Percentiles rank a stretch among this genome's conserved stretches.
Conservation (phyloP, 2,329 filamentous ascomycete species). For the Orbilia javanica region DNA sequence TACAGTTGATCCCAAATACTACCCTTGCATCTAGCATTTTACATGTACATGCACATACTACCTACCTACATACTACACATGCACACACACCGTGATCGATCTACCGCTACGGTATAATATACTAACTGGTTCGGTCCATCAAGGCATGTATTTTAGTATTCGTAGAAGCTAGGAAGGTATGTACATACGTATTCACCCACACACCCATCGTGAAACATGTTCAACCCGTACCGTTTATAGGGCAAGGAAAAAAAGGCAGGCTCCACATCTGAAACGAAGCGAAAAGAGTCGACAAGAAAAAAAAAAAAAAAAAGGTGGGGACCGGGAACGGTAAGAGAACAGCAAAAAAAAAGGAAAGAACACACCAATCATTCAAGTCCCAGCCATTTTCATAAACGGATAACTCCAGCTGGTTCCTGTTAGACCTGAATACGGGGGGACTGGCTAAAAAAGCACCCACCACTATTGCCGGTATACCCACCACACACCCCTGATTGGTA, state of each 20-base stretch:
- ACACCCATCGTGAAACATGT: not conserved
- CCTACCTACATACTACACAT: too few species aligned
- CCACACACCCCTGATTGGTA: not conserved
- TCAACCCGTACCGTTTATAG: conserved; percentile 8
- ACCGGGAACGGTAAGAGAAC: too few species aligned
- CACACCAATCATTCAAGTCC: not conserved
- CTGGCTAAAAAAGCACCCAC: conserved; percentile 4
- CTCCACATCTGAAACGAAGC: conserved; percentile 17
- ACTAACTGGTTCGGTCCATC: not conserved
- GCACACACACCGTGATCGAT: too few species aligned
- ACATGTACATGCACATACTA: too few species aligned
- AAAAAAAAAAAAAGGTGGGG: too few species aligned
- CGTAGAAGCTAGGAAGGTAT: too few species aligned
- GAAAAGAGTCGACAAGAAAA: not conserved
- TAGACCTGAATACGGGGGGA: not conserved
- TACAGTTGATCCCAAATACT: conserved; percentile 5
- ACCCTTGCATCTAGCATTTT: not conserved
- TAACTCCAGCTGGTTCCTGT: not conserved
- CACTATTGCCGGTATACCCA: too few species aligned
- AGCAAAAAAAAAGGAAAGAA: too few species aligned
- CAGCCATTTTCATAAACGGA: not conserved
- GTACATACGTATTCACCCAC: too few species aligned
- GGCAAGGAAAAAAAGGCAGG: conserved; percentile 2
- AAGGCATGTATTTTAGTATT: not conserved
- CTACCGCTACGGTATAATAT: too few species aligned